Base-by-base conservation (phyloP, 2,329 filamentous ascomycete species). In the Beauveria scarabaeidicola region DNA sequence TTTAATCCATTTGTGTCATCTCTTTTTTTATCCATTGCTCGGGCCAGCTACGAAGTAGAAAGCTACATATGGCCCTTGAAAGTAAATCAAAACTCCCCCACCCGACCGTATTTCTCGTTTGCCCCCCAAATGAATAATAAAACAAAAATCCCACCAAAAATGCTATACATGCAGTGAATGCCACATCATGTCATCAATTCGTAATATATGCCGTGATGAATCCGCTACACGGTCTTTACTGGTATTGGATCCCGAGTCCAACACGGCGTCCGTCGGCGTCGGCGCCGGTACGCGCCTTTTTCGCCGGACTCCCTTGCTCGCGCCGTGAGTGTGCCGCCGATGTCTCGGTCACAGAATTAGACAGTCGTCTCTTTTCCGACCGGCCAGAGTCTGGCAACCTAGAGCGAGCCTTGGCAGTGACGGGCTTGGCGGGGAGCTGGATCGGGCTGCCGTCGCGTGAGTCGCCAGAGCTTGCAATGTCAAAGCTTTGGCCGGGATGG, bases 161-260 rank as follows among this genome's bases (percentile, higher is more conserved):
- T 25, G 53, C 53, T 48, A 11, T 36, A 55, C 17, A 46, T 46
- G 17, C 38, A 40, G 15, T 23, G 44, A 54, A 38, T 46, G 27
- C 27, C 15, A 10, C 29, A 11, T 57, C 44, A 50, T 41, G 36
- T 38, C 29, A 23, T 46, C n/a, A 8, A 52, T 32, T 58, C 56
- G 36, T 58, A 25, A 58, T 27, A 43, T 29, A 36, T 25, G 21
- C 21, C 43, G 46, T 55, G 25, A 50, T 25, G 5, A 10, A 13
- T n/a, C 23, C 15, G 8, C 21, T 36, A 13, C 4, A n/a, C 9
- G 8, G 29, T 9, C 52, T 67, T 58, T 68, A 61, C 55, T 73
- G 66, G 61, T 81, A 80, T 61, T 80, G 77, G 61, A 84, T 83
- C 2, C 81, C 81, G 41, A 84, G 67, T 0, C 81, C 81, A 15